phyloP scores from a whole-genome alignment of 345 rosid species.

The Corymbia maculata region DNA sequence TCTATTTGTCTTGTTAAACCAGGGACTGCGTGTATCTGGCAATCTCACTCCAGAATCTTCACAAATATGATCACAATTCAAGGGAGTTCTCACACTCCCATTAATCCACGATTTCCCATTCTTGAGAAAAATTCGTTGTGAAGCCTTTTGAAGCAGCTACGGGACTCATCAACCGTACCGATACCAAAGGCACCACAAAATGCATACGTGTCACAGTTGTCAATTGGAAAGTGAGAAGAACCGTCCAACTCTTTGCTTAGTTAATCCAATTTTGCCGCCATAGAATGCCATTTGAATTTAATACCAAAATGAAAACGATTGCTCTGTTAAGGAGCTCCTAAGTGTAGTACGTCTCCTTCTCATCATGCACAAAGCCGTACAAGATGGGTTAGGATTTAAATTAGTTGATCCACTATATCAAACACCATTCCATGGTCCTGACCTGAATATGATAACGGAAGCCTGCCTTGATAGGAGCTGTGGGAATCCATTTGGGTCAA shows the following conservation, averaged over 20 bases:
- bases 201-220: conserved; percentile 20
- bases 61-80: conserved; percentile 23
- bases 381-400: no score
- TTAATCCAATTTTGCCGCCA: conserved; percentile 29
- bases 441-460: background rate
- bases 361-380: conserved; percentile 9
- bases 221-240: conserved; percentile 20
- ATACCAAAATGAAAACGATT: conserved; percentile 9
- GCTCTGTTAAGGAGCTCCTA: background rate
- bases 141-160: conserved; percentile 39
- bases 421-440: background rate
- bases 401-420: no score
- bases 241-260: conserved; percentile 11
- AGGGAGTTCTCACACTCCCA: conserved; percentile 26
- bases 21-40: conserved; percentile 25
- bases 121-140: conserved; percentile 11
- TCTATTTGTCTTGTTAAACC: conserved; percentile 8
- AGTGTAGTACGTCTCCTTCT: conserved; percentile 15
- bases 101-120: conserved; percentile 17
- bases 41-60: conserved; percentile 14
- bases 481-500: conserved; percentile 22
- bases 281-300: conserved; percentile 9
- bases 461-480: conserved; percentile 12
- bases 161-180: conserved; percentile 9
- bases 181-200: conserved; percentile 29